Base-by-base conservation (phyloP, 805 yeast genomes). In the Kazachstania africana region DNA sequence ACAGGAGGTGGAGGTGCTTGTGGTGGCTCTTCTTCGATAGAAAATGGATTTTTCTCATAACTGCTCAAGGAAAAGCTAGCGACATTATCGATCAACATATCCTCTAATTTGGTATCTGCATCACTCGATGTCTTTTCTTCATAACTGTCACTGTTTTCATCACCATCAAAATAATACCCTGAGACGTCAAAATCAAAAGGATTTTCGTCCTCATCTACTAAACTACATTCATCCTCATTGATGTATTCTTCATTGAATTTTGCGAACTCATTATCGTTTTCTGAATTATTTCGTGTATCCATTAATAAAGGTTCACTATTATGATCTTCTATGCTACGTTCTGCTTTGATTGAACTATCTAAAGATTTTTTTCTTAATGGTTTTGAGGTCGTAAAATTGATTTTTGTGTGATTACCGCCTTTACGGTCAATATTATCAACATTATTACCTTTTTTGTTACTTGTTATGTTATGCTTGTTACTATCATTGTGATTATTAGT, bases 331-430 rank as follows among this genome's bases (percentile, higher is more conserved):
- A n/a, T 9, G 24, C 13, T 13, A 18, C 24, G 24, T 18, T 16
- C 16, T 5, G 10, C 6, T n/a, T 23, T 23, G 6, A 13, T 6
- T 8, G 25, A 8, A 23, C 12, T 23, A 6, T 23, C 25, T 6
- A 19, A 8, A 6, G 22, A 19, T 28, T 28, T 12, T 19, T 25
- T 8, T 34, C 38, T 13, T 19, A 51, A 32, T 3, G 56, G 48
- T 34, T 50, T 53, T 8, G 57, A 51, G n/a, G 43, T 31, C 4
- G 47, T 36, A 26, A 50, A 46, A 34, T 51, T 46, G 2, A 48
- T 40, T 20, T 36, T 44, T 17, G 31, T 31, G 14, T 12, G 9
- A 29, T 24, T 17, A 6, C 13, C 9, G 4, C 12, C 22, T 8
- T 19, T 19, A 19, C 10, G 22, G 6, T 19, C 10, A 8, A 19